Evolutionary conservation across 2,329 filamentous ascomycete species (phyloP).

Genomic region (Apiospora aurea): DNA sequence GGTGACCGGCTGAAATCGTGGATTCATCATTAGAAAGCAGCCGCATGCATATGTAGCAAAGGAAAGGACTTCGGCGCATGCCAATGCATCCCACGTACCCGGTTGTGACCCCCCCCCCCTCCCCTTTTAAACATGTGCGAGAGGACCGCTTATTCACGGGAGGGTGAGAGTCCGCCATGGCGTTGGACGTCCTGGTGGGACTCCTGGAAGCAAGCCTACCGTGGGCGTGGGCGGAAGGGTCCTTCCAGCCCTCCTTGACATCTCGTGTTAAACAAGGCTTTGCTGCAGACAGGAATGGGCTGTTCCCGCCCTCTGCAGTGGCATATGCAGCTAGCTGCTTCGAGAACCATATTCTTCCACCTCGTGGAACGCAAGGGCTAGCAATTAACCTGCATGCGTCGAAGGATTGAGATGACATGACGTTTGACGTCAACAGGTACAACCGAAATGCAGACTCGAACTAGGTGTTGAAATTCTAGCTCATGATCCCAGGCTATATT

Average conservation of each 20-base stretch:
- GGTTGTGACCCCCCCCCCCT: slow-evolving; percentile 3
- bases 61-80: not conserved
- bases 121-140: not conserved
- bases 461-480: not conserved
- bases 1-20: not conserved
- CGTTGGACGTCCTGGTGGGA: not conserved
- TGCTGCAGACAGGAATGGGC: not conserved
- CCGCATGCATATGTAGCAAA: not conserved
- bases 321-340: slow-evolving; percentile 7
- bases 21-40: not conserved
- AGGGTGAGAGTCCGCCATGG: not conserved
- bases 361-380: not conserved
- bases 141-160: not conserved
- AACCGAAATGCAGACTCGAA: not conserved
- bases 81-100: not conserved
- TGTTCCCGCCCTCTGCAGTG: slow-evolving; percentile 4
- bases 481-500: not conserved
- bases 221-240: not conserved
- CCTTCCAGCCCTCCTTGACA: not conserved
- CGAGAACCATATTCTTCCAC: not conserved
- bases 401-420: not conserved
- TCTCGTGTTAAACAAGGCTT: not conserved
- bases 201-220: not conserved
- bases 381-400: not conserved
- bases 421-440: not conserved